Conservation (phyloP, 148 eudicot species). For the Rhododendron griersonianum region DNA sequence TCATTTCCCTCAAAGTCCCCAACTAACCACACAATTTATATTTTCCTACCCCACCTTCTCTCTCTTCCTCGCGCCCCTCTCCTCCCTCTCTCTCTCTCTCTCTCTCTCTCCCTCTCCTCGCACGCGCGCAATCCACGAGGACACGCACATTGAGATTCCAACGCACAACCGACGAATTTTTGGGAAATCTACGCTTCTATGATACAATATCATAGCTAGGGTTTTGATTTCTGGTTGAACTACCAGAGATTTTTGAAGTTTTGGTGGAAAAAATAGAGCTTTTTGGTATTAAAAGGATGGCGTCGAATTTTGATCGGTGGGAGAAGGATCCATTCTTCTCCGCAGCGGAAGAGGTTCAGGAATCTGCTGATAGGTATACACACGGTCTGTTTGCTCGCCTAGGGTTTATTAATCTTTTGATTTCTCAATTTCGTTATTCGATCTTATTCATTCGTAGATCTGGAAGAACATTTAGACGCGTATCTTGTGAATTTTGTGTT, state of each 20-base stretch:
- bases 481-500: neutral
- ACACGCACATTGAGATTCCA: neutral
- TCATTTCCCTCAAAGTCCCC: neutral
- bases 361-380: slow-evolving; percentile 79
- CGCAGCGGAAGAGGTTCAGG: slow-evolving; percentile 86
- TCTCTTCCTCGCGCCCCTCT: neutral
- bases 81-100: neutral
- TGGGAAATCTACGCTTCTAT: neutral
- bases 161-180: neutral
- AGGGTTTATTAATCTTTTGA: neutral
- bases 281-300: slow-evolving; percentile 27
- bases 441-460: neutral
- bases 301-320: slow-evolving; percentile 69
- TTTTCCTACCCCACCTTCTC: neutral
- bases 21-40: neutral
- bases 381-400: neutral
- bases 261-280: neutral
- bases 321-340: slow-evolving; percentile 83
- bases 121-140: neutral
- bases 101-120: neutral
- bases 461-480: neutral
- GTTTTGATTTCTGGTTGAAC: neutral
- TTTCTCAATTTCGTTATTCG: neutral
- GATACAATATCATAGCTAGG: neutral
- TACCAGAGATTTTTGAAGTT: neutral